Base-by-base conservation (phyloP, 2,329 filamentous ascomycete species). In the Phialophora macrospora region DNA sequence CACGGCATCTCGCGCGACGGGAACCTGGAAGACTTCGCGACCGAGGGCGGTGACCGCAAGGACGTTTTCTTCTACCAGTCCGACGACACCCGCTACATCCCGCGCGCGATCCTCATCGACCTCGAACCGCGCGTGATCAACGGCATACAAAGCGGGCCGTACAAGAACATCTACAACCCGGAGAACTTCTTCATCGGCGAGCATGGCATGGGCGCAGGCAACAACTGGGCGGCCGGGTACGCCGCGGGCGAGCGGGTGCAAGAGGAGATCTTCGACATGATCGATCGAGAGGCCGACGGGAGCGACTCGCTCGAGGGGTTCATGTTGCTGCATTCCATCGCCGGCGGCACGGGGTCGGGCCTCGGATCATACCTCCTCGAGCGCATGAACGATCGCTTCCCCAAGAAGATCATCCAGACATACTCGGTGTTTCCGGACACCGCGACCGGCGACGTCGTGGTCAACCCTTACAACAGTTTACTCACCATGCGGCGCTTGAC, bases 51-150 rank as follows among this genome's bases (percentile, higher is more conserved):
- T 72, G 95, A 99, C 80, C 90, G 95, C 73, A 99, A 99, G 79
- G 95, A 99, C 80, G 95, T 99, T 68, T 98, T 98, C 82, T 98
- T 97, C 85, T 99, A 98, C 82, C 94, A 89, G 84, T 98, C 93
- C 76, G 95, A 99, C 83, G 95, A 99, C 77, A 99, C 95, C 65
- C 87, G 95, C 81, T 99, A 99, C 80, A 98, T 99, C 72, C 95
- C 95, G 11, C 88, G 95, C 76, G 94, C 95, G 55, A 98, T 99
- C 73, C 83, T 99, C 59, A 90, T 99, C 69, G 95, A 99, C 77
- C 83, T 99, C 46, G 95, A 99, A 79, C 95, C 95, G 26, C 87
- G 95, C 70, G 93, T 92, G 69, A 90, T 99, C 75, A 91, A 98
- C 76, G 83, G 88, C 68, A 99, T 99, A 72, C 94, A 98, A 80